phyloP scores from a whole-genome alignment of 73 alveolate genomes.

The Paramecium primaurelia region DNA sequence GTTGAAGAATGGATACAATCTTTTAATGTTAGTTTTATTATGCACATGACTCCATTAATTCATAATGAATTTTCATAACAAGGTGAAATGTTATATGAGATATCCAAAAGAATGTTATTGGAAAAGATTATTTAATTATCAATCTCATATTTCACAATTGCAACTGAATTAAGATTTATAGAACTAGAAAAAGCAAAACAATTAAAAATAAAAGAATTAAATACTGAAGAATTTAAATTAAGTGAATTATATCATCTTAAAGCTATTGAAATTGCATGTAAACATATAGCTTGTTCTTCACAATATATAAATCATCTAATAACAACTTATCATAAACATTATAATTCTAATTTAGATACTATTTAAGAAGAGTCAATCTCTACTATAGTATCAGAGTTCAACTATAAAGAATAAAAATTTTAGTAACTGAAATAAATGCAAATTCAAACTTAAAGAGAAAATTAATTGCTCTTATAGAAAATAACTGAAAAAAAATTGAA shows the following conservation, averaged over 20 bases:
- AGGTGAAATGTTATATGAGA: slow-evolving; percentile 55
- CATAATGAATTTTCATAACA: slow-evolving; percentile 8
- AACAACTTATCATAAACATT: slow-evolving; percentile 57
- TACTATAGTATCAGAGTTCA: neutral
- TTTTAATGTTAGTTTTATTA: slow-evolving; percentile 49
- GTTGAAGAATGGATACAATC: slow-evolving; percentile 53
- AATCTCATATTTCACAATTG: slow-evolving; percentile 55
- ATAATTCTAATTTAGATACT: slow-evolving; percentile 42
- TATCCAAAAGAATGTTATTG: slow-evolving; percentile 47
- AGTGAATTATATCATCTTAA: slow-evolving; percentile 55
- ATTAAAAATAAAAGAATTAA: neutral
- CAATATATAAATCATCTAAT: slow-evolving; percentile 58
- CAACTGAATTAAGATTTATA: slow-evolving; percentile 61
- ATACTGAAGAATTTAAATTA: slow-evolving; percentile 56
- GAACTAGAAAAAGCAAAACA: slow-evolving; percentile 50
- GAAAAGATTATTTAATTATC: slow-evolving; percentile 57
- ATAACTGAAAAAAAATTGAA: neutral
- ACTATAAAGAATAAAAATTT: neutral
- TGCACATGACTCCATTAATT: slow-evolving; percentile 51
- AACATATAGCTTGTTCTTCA: slow-evolving; percentile 48
- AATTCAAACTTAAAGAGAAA: slow-evolving; percentile 19
- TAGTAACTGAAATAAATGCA: neutral
- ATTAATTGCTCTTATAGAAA: neutral
- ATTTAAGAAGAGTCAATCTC: slow-evolving; percentile 24
- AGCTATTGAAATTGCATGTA: slow-evolving; percentile 57